Percentiles rank a stretch among this genome's conserved stretches.
Conservation (phyloP, 2,329 filamentous ascomycete species). For the Claviceps lovelessii region DNA sequence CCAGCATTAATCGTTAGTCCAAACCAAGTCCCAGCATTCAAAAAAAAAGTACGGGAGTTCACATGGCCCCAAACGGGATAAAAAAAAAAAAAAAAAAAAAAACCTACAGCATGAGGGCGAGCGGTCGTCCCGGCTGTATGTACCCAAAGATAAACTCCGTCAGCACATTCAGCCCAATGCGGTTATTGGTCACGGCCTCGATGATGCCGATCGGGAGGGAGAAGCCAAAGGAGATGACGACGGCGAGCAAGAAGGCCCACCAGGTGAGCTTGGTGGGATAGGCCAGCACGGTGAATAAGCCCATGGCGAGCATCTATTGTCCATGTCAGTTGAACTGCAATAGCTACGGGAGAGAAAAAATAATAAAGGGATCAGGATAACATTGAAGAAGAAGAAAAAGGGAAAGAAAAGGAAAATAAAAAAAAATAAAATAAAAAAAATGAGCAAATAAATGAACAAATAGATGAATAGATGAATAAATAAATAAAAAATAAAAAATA, state of each 20-base stretch:
- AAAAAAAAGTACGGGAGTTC: too few species aligned
- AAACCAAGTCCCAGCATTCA: not conserved
- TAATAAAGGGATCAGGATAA: too few species aligned
- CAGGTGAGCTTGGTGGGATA: conserved; percentile 55
- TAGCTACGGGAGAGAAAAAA: too few species aligned
- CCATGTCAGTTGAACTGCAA: not conserved
- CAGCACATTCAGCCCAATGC: conserved; percentile 60
- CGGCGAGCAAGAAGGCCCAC: conserved; percentile 58
- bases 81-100: not conserved
- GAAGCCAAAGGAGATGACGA: conserved; percentile 49
- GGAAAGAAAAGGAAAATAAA: not conserved
- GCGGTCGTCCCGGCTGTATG: conserved; percentile 55
- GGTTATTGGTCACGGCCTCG: conserved; percentile 53
- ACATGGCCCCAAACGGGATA: too few species aligned
- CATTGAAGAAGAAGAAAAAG: too few species aligned
- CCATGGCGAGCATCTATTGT: conserved; percentile 36
- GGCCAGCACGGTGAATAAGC: conserved; percentile 38
- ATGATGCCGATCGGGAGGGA: conserved; percentile 55
- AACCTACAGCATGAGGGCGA: conserved; percentile 57
- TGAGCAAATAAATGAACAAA: not conserved
- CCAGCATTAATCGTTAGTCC: not conserved
- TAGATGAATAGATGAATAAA: too few species aligned
- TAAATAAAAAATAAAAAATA: not conserved
- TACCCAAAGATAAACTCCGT: conserved; percentile 65
- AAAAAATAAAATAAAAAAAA: too few species aligned